phyloP scores from a whole-genome alignment of 805 yeast species.

The Starmerella apis region DNA sequence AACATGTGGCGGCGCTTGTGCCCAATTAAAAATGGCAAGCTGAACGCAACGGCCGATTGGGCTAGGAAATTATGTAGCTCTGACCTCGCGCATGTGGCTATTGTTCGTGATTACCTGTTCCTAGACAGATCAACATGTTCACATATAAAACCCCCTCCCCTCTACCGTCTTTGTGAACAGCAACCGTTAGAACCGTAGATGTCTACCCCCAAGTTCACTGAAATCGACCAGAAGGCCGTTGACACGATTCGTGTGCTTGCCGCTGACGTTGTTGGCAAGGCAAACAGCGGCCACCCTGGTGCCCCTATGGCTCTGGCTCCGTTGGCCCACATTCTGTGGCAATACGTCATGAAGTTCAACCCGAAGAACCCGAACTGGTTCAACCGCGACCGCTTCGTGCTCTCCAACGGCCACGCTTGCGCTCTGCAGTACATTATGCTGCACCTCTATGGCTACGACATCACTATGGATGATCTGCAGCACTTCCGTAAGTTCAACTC shows the following conservation, averaged over 20 bases:
- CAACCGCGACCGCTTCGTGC: conserved; percentile 89
- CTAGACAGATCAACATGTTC: background rate
- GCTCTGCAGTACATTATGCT: conserved; percentile 77
- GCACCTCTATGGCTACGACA: conserved; percentile 75
- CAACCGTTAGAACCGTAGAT: background rate
- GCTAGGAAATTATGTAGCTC: background rate
- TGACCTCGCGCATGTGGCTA: conserved; percentile 2
- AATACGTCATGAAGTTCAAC: conserved; percentile 67
- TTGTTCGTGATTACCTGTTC: conserved; percentile 4
- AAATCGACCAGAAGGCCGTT: conserved; percentile 64
- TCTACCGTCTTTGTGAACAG: background rate
- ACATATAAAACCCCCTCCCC: conserved; percentile 2
- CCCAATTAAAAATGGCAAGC: conserved; percentile 2
- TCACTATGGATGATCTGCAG: conserved; percentile 76
- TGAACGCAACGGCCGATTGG: conserved; percentile 3
- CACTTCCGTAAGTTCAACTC: conserved; percentile 82
- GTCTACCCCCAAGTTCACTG: conserved; percentile 34
- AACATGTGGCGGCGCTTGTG: conserved; percentile 5
- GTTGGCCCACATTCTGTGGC: conserved; percentile 77
- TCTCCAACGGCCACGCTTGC: conserved; percentile 95
- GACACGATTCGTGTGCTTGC: conserved; percentile 83
- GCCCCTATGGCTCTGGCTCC: conserved; percentile 98
- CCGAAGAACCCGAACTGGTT: conserved; percentile 88
- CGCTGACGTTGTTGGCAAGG: conserved; percentile 73
- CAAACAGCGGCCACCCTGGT: conserved; percentile 98